Conservation (phyloP, 2,329 filamentous ascomycete species). For the Colletotrichum spaethianum region DNA sequence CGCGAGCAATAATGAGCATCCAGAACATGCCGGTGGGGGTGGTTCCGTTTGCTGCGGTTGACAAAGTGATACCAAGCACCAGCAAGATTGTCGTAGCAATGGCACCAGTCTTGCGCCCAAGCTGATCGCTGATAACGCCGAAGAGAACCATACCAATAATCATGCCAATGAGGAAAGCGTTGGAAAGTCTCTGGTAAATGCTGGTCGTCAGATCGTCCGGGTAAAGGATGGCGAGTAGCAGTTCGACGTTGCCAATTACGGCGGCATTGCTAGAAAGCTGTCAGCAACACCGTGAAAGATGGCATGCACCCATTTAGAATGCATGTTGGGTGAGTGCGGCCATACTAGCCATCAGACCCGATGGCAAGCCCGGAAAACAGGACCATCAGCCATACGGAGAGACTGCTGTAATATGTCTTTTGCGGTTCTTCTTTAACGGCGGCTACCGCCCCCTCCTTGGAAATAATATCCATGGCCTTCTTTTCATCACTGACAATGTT, state of each 20-base stretch:
- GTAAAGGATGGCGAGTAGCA: slow-evolving; percentile 58
- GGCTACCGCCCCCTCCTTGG: not conserved
- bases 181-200: slow-evolving; percentile 66
- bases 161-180: slow-evolving; percentile 69
- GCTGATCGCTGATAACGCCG: slow-evolving; percentile 62
- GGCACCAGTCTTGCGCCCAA: slow-evolving; percentile 65
- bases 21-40: slow-evolving; percentile 59
- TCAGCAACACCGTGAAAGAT: slow-evolving; percentile 8
- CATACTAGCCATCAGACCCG: slow-evolving; percentile 60
- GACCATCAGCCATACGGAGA: slow-evolving; percentile 60
- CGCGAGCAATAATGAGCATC: slow-evolving; percentile 63
- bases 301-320: slow-evolving; percentile 14
- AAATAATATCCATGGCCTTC: not conserved
- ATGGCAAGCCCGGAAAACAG: slow-evolving; percentile 62
- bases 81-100: slow-evolving; percentile 62
- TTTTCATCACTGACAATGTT: not conserved
- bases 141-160: slow-evolving; percentile 70
- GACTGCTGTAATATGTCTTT: slow-evolving; percentile 54
- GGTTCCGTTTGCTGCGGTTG: slow-evolving; percentile 60
- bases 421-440: slow-evolving; percentile 19
- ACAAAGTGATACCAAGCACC: slow-evolving; percentile 61
- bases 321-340: not conserved
- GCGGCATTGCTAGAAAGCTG: slow-evolving; percentile 54
- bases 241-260: slow-evolving; percentile 61
- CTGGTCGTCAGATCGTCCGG: slow-evolving; percentile 57